phyloP scores from a whole-genome alignment of 1,284 basidiomycete genomes.

The Austroboletus novae-zelandiae region DNA sequence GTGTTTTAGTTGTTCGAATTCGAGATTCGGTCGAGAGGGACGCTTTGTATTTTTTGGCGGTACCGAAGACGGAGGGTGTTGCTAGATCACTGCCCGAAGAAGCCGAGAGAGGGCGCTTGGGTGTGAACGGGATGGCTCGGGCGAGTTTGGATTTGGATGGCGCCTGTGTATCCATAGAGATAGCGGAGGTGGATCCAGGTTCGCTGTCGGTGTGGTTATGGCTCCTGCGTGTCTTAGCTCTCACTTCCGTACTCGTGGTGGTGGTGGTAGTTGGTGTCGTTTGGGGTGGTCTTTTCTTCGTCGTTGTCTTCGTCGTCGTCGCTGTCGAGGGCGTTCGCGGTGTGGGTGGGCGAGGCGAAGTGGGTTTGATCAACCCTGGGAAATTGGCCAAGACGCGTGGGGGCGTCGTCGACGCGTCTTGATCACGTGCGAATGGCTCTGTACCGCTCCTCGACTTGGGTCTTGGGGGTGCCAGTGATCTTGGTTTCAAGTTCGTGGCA shows the following conservation, averaged over 20 bases:
- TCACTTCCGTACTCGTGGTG: neutral
- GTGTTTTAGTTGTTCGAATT: slow-evolving; percentile 35
- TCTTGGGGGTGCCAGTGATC: neutral
- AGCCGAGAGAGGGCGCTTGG: slow-evolving; percentile 49
- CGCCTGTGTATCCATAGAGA: slow-evolving; percentile 17
- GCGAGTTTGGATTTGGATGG: slow-evolving; percentile 32
- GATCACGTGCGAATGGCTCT: slow-evolving; percentile 19
- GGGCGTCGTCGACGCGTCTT: slow-evolving; percentile 19
- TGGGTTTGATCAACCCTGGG: slow-evolving; percentile 30
- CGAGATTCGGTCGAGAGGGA: slow-evolving; percentile 59
- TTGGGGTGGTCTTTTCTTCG: neutral
- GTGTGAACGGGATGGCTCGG: slow-evolving; percentile 47
- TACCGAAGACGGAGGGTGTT: slow-evolving; percentile 45
- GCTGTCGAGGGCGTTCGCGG: slow-evolving; percentile 1
- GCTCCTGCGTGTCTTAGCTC: neutral
- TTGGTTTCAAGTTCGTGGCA: neutral
- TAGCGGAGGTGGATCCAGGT: neutral
- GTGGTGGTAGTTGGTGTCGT: slow-evolving; percentile 8
- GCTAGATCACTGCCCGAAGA: slow-evolving; percentile 21
- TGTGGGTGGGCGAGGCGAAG: neutral
- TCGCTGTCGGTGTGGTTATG: slow-evolving; percentile 6
- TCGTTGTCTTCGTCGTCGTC: slow-evolving; percentile 1
- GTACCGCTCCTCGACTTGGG: neutral
- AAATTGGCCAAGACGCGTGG: slow-evolving; percentile 25
- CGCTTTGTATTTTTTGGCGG: slow-evolving; percentile 68